Evolutionary conservation across 2,329 filamentous ascomycete genomes (phyloP).

Genomic region (Penicillium corylophilum): DNA sequence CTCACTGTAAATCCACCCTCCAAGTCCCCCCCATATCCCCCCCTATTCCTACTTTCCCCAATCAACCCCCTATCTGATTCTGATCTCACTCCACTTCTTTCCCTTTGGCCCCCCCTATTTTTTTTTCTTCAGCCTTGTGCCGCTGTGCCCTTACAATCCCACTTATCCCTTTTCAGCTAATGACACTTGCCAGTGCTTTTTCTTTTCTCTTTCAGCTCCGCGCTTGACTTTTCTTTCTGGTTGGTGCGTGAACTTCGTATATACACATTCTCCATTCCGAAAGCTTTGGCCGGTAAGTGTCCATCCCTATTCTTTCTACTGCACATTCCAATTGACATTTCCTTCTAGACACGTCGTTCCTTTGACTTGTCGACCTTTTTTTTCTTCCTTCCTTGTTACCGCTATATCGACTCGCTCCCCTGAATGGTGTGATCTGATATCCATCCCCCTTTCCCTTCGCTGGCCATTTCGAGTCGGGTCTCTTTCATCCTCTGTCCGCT

Average conservation of each 20-base stretch:
- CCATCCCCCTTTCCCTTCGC: not conserved
- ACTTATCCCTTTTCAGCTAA: conserved; percentile 26
- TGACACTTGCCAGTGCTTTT: conserved; percentile 20
- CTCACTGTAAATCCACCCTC: conserved; percentile 15
- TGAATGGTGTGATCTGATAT: conserved; percentile 25
- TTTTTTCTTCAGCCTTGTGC: conserved; percentile 13
- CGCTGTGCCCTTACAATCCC: conserved; percentile 6
- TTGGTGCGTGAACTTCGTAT: conserved; percentile 10
- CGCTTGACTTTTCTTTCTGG: conserved; percentile 7
- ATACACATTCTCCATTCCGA: conserved; percentile 18
- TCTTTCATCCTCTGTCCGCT: conserved; percentile 13
- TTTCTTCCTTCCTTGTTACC: conserved; percentile 10
- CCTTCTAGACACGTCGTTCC: conserved; percentile 33
- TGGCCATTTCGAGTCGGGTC: conserved; percentile 62
- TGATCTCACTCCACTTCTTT: conserved; percentile 12
- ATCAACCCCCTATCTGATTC: conserved; percentile 18
- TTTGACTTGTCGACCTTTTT: conserved; percentile 22
- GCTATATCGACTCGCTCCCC: conserved; percentile 8
- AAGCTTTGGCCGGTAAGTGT: conserved; percentile 10
- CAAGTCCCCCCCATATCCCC: not conserved
- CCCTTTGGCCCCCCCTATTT: conserved; percentile 22
- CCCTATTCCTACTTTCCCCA: conserved; percentile 15
- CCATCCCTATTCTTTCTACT: conserved; percentile 12
- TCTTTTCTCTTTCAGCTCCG: conserved; percentile 16
- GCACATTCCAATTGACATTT: conserved; percentile 36